phyloP scores from a whole-genome alignment of 495 filamentous ascomycete species.

The Penicillium turbatum region DNA sequence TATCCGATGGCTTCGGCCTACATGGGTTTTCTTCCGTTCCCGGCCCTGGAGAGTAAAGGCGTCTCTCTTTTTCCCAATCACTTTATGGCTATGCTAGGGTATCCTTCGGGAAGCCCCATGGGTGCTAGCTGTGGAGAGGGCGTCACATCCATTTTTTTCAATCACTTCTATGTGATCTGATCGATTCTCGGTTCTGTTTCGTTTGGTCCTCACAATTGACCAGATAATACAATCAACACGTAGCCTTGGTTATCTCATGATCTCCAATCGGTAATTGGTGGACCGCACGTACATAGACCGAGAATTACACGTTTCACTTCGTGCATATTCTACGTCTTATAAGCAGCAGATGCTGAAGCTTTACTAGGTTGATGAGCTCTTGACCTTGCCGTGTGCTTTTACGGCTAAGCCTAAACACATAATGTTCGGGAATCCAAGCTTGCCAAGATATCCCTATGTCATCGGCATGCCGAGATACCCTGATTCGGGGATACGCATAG shows the following conservation, averaged over 20 bases:
- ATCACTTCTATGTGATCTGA: conserved; percentile 7
- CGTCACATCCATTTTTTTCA: conserved; percentile 36
- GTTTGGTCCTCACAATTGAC: background rate
- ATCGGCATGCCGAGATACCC: background rate
- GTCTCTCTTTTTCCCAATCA: conserved; percentile 46
- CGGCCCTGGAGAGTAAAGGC: conserved; percentile 41
- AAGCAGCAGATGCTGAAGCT: background rate
- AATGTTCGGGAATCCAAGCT: background rate
- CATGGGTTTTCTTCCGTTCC: conserved; percentile 51
- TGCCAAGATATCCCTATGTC: background rate
- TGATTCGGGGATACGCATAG: background rate
- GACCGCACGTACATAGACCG: too few relatives aligned
- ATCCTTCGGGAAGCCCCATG: conserved; percentile 45
- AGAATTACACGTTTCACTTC: too few relatives aligned
- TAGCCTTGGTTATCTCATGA: background rate
- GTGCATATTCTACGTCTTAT: background rate
- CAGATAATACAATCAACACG: background rate
- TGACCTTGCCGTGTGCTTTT: background rate
- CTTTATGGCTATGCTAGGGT: conserved; percentile 48
- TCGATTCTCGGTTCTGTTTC: background rate
- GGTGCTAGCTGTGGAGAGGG: conserved; percentile 48
- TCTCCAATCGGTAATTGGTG: background rate
- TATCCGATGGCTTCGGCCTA: conserved; percentile 38
- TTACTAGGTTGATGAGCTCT: background rate
- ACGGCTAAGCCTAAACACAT: background rate